These are phyloP conservation scores for Globisporangium solare DNA, from an alignment of 352 stramenopile species.

Conservation along the genomic window DNA sequence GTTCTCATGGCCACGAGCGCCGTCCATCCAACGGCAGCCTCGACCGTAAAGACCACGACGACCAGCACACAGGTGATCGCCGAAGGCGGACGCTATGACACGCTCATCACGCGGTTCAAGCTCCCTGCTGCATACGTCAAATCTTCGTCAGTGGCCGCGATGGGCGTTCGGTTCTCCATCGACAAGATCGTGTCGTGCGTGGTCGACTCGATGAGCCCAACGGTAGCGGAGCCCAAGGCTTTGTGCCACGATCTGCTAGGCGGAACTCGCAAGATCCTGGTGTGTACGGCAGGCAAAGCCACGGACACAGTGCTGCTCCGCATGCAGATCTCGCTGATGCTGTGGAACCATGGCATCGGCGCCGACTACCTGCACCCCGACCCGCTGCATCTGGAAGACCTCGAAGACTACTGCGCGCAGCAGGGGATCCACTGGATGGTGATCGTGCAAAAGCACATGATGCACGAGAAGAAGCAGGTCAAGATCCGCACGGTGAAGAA, in stretches of 20 bases:
- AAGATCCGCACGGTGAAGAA: slow-evolving; percentile 76
- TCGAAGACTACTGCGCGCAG: slow-evolving; percentile 80
- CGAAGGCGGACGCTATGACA: slow-evolving; percentile 79
- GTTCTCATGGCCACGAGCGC: slow-evolving; percentile 39
- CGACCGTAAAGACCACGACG: slow-evolving; percentile 23
- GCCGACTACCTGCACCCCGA: slow-evolving; percentile 85
- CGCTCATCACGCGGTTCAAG: slow-evolving; percentile 80
- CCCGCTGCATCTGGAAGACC: slow-evolving; percentile 66
- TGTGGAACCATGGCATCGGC: slow-evolving; percentile 68
- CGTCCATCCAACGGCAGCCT: slow-evolving; percentile 1
- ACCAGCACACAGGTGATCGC: slow-evolving; percentile 69
- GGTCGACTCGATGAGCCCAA: slow-evolving; percentile 28
- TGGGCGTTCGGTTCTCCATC: slow-evolving; percentile 82
- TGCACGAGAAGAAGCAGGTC: slow-evolving; percentile 81
- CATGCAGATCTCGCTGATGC: slow-evolving; percentile 73
- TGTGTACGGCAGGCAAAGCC: slow-evolving; percentile 74
- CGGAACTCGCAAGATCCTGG: slow-evolving; percentile 49
- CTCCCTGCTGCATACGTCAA: slow-evolving; percentile 75
- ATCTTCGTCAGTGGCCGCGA: slow-evolving; percentile 58
- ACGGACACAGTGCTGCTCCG: slow-evolving; percentile 68
- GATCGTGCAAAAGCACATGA: slow-evolving; percentile 81
- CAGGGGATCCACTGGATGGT: slow-evolving; percentile 81
- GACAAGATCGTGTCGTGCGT: slow-evolving; percentile 83
- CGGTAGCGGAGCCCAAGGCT: slow-evolving; percentile 33
- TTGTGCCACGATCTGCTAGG: slow-evolving; percentile 28